Evolutionary conservation across 306 rosid species (phyloP).

Genomic region (Lathyrus aphaca): DNA sequence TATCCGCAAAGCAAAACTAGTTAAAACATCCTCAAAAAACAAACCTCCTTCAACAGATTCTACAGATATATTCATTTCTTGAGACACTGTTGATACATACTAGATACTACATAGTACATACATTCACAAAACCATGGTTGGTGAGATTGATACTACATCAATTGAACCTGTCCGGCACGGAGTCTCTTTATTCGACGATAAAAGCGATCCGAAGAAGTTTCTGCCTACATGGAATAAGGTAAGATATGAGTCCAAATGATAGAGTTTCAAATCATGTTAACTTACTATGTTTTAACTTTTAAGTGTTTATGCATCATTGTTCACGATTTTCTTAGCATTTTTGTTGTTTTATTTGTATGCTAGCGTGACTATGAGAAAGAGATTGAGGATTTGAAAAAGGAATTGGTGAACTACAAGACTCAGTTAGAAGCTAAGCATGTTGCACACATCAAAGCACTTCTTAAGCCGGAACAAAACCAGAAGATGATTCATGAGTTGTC

Average conservation of each 20-base stretch:
- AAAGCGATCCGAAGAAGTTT: slow-evolving; percentile 52
- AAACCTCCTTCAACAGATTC: neutral
- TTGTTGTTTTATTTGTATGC: slow-evolving; percentile 12
- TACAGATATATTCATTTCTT: slow-evolving; percentile 8
- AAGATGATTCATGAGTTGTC: slow-evolving; percentile 56
- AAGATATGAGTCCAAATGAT: slow-evolving; percentile 22
- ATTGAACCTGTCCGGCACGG: slow-evolving; percentile 76
- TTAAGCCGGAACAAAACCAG: slow-evolving; percentile 64
- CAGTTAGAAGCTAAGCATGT: slow-evolving; percentile 78
- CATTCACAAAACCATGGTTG: slow-evolving; percentile 53
- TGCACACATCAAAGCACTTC: slow-evolving; percentile 65
- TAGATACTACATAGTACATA: neutral
- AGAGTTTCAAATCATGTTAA: neutral
- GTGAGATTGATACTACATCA: slow-evolving; percentile 79
- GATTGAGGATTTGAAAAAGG: slow-evolving; percentile 59
- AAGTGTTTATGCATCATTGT: neutral
- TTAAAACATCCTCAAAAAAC: slow-evolving; percentile 29
- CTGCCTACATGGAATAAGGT: slow-evolving; percentile 48
- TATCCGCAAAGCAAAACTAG: slow-evolving; percentile 35
- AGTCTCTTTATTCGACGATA: slow-evolving; percentile 68
- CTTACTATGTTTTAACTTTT: neutral
- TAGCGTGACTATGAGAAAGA: slow-evolving; percentile 56
- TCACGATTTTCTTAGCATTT: slow-evolving; percentile 1
- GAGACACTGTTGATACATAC: neutral
- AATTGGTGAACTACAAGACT: slow-evolving; percentile 66